Evolutionary conservation across 768 basidiomycete genomes (phyloP).

Genomic region (Lactarius indigo): DNA sequence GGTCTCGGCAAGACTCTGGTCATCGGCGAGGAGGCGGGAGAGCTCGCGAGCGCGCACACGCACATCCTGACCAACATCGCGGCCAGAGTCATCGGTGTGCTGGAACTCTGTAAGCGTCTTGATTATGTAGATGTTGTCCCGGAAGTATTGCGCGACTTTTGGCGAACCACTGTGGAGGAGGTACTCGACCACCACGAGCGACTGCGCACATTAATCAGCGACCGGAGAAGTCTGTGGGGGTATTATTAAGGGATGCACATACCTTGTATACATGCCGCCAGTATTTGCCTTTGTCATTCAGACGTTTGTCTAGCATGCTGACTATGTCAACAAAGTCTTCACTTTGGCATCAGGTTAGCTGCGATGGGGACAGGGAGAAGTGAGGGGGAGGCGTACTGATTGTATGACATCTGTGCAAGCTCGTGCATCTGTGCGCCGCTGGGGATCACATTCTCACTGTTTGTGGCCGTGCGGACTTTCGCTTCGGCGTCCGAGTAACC

Average conservation of each 20-base stretch:
- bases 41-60: constrained; percentile 97
- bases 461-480: constrained; percentile 93
- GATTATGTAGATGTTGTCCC: constrained; percentile 92
- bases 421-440: constrained; percentile 98
- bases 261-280: constrained; percentile 99
- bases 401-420: constrained; percentile 90
- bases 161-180: constrained; percentile 91
- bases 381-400: constrained; percentile 58
- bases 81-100: constrained; percentile 85
- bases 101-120: constrained; percentile 99
- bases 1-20: constrained; percentile 72
- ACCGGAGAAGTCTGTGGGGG: neutral
- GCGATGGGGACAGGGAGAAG: constrained; percentile 28
- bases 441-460: constrained; percentile 95
- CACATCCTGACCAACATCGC: constrained; percentile 93
- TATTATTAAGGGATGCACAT: constrained; percentile 22
- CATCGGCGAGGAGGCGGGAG: constrained; percentile 83
- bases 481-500: constrained; percentile 91
- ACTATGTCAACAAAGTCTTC: constrained; percentile 96
- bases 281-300: constrained; percentile 98
- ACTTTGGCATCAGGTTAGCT: constrained; percentile 34
- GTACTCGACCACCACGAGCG: constrained; percentile 88
- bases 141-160: constrained; percentile 95
- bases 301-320: constrained; percentile 96
- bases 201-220: constrained; percentile 39